Percentiles rank a stretch among this genome's conserved stretches.
These are phyloP conservation scores for Litchi chinensis DNA, from an alignment of 345 rosid species.

Conservation along the genomic window DNA sequence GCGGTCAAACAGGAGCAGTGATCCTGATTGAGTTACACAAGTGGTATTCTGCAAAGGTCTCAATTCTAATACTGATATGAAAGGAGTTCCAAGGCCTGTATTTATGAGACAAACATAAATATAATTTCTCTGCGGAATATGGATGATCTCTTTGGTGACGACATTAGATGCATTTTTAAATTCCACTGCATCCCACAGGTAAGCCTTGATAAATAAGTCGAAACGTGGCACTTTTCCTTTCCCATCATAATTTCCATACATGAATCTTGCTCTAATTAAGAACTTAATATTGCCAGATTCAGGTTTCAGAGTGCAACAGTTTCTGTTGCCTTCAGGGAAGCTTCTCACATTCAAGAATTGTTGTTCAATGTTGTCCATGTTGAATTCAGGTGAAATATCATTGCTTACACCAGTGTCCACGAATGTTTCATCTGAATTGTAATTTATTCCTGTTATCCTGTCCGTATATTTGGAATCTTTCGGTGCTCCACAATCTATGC, in stretches of 20 bases:
- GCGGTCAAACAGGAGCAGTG: too few species aligned
- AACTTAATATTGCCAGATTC: background rate
- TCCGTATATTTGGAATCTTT: background rate
- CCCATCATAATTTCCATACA: constrained; percentile 30
- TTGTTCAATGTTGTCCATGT: too few species aligned
- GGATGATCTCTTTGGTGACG: background rate
- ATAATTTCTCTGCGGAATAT: background rate
- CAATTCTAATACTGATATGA: too few species aligned
- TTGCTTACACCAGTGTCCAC: background rate
- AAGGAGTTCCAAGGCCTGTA: background rate
- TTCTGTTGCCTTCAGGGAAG: constrained; percentile 29
- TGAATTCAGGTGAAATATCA: background rate
- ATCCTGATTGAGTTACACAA: too few species aligned
- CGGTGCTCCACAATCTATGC: constrained; percentile 31
- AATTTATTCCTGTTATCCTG: background rate
- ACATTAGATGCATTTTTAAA: background rate
- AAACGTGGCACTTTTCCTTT: background rate
- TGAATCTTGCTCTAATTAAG: constrained; percentile 23
- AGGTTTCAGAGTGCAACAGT: constrained; percentile 22
- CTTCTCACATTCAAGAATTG: constrained; percentile 11
- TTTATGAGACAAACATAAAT: background rate
- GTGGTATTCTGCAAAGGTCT: too few species aligned
- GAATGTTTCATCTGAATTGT: constrained; percentile 18
- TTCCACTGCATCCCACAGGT: constrained; percentile 10
- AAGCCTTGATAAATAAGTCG: constrained; percentile 17